phyloP scores from a whole-genome alignment of 345 rosid species.

The Turritis glabra region DNA sequence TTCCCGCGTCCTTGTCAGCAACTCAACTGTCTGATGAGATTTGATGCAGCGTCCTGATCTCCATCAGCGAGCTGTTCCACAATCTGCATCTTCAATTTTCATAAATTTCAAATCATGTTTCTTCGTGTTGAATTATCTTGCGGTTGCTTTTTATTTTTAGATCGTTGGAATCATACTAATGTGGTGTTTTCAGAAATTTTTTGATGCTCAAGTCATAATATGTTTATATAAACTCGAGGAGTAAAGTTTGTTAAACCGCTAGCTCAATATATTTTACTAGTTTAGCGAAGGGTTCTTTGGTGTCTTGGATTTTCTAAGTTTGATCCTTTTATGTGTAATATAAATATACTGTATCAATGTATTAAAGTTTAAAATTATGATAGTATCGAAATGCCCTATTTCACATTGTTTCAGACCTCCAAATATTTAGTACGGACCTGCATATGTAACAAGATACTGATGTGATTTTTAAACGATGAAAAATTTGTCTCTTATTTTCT shows the following conservation, averaged over 20 bases:
- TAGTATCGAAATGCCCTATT: not conserved
- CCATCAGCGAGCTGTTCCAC: too few relatives aligned
- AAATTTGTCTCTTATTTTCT: not conserved
- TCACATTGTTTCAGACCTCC: not conserved
- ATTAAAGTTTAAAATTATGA: not conserved
- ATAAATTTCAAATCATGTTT: too few relatives aligned
- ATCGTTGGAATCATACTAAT: not conserved
- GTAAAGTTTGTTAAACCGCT: not conserved
- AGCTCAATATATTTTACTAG: not conserved
- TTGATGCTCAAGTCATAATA: not conserved
- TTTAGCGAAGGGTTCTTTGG: not conserved
- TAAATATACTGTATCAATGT: not conserved
- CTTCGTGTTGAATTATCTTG: too few relatives aligned
- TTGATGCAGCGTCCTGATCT: too few relatives aligned
- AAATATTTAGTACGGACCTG: not conserved
- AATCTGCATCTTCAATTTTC: too few relatives aligned
- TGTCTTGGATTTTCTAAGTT: not conserved
- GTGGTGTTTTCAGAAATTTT: not conserved
- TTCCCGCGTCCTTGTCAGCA: too few relatives aligned
- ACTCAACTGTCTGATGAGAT: too few relatives aligned
- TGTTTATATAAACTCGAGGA: not conserved
- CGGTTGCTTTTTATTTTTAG: too few relatives aligned
- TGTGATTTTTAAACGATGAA: not conserved
- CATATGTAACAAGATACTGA: slow-evolving; percentile 9
- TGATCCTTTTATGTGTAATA: too few relatives aligned